A percentile compares a stretch with the other conserved stretches of the same genome.
phyloP scores from a whole-genome alignment of 1,284 basidiomycete species.

The Apiotrichum siamense region DNA sequence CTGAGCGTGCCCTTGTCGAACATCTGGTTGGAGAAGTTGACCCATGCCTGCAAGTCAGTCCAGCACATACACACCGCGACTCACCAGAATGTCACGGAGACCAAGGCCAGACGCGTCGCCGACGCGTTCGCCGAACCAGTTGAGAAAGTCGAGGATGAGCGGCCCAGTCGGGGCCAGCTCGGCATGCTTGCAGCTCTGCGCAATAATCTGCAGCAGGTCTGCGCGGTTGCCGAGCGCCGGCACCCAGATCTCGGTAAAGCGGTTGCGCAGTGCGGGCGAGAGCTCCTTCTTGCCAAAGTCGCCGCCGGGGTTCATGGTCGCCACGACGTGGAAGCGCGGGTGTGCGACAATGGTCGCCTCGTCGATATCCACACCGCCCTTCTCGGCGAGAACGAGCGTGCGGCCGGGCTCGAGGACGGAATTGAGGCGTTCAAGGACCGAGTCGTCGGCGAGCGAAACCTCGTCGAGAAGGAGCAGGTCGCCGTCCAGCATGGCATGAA shows the following conservation, averaged over 20 bases:
- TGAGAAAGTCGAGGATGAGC: slow-evolving; percentile 69
- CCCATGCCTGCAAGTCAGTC: slow-evolving; percentile 69
- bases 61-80: slow-evolving; percentile 30
- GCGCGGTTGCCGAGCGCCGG: slow-evolving; percentile 70
- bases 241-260: slow-evolving; percentile 99
- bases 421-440: slow-evolving; percentile 94
- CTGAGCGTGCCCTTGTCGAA: slow-evolving; percentile 47
- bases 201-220: slow-evolving; percentile 77
- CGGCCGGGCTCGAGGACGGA: slow-evolving; percentile 89
- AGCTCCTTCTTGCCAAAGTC: slow-evolving; percentile 99
- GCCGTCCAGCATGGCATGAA: slow-evolving; percentile 83
- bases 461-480: slow-evolving; percentile 91
- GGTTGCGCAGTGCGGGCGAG: slow-evolving; percentile 91
- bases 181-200: slow-evolving; percentile 62
- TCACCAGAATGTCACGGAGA: slow-evolving; percentile 81
- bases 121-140: slow-evolving; percentile 67
- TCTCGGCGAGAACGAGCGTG: slow-evolving; percentile 87
- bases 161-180: slow-evolving; percentile 58
- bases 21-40: slow-evolving; percentile 72
- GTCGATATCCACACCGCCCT: slow-evolving; percentile 68
- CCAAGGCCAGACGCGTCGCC: slow-evolving; percentile 60
- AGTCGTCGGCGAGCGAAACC: slow-evolving; percentile 96
- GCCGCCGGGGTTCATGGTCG: slow-evolving; percentile 99
- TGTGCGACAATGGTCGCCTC: slow-evolving; percentile 63
- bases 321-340: slow-evolving; percentile 76